Evolutionary conservation across 495 filamentous ascomycete genomes (phyloP).

Genomic region (Talaromyces wortmannii): DNA sequence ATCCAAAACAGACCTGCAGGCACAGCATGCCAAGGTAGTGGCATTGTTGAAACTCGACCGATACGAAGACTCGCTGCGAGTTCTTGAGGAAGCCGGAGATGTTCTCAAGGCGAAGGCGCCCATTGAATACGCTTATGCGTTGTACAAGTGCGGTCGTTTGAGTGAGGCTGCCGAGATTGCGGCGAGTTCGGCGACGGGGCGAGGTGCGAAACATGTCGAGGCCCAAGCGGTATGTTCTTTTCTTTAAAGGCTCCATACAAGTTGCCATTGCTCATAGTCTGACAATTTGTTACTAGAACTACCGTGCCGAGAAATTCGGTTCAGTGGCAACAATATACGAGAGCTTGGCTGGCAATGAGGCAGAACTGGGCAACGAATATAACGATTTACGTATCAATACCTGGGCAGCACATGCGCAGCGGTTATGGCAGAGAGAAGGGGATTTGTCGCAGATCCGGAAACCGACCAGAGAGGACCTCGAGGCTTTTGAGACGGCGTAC

Average conservation of each 20-base stretch:
- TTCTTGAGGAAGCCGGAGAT: conserved; percentile 65
- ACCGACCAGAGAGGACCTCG: conserved; percentile 66
- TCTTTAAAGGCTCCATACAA: background rate
- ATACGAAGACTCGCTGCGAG: conserved; percentile 78
- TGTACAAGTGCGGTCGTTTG: conserved; percentile 81
- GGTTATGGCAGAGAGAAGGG: conserved; percentile 70
- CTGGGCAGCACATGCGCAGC: conserved; percentile 72
- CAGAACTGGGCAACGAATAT: conserved; percentile 56
- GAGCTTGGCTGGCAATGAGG: conserved; percentile 42
- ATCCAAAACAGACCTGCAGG: conserved; percentile 54
- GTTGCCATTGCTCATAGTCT: background rate
- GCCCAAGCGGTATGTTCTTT: conserved; percentile 66
- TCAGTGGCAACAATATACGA: conserved; percentile 64
- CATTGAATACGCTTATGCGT: conserved; percentile 82
- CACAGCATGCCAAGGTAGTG: conserved; percentile 73
- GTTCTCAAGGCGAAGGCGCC: conserved; percentile 56
- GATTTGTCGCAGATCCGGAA: conserved; percentile 47
- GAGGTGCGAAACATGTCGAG: conserved; percentile 74
- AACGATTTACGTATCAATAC: conserved; percentile 85
- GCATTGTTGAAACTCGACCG: conserved; percentile 91
- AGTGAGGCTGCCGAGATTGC: conserved; percentile 59
- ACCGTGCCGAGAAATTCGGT: conserved; percentile 77
- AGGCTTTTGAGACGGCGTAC: conserved; percentile 89
- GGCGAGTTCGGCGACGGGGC: conserved; percentile 36
- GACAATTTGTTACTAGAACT: conserved; percentile 43